phyloP scores from a whole-genome alignment of 1,284 basidiomycete genomes.

The Apiotrichum gracile region DNA sequence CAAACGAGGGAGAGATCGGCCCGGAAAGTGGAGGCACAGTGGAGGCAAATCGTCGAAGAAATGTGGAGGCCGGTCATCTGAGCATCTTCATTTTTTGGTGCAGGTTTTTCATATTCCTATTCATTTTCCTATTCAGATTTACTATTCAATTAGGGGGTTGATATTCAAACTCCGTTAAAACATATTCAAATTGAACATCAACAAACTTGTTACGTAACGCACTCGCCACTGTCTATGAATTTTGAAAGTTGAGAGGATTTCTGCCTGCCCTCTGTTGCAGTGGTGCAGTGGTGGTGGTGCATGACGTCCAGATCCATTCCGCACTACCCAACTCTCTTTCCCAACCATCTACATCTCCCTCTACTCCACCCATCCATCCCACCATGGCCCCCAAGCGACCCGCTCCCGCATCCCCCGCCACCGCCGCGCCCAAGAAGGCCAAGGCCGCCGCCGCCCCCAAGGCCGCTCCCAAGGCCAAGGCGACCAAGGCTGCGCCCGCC shows the following conservation, averaged over 20 bases:
- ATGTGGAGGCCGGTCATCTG: no score
- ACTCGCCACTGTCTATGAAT: background rate
- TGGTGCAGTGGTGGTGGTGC: background rate
- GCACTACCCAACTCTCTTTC: no score
- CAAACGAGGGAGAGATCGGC: no score
- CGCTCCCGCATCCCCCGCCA: conserved; percentile 16
- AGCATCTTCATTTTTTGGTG: no score
- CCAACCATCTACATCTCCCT: background rate
- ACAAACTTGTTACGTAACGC: background rate
- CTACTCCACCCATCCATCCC: background rate
- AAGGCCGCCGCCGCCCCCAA: conserved; percentile 9
- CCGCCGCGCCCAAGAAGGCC: conserved; percentile 20
- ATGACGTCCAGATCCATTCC: background rate
- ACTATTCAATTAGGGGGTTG: no score
- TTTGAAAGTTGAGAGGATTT: background rate
- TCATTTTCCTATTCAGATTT: no score
- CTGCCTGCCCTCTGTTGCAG: no score
- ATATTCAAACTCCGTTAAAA: no score
- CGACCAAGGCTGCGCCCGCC: background rate
- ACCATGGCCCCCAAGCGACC: conserved; percentile 25
- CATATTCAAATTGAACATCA: no score
- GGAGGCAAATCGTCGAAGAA: no score
- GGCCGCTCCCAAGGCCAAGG: background rate
- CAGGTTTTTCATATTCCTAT: no score
- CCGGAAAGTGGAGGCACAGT: no score